Percentiles rank a stretch among this genome's conserved stretches.
These are phyloP conservation scores for Metschnikowia corniflorae DNA, from an alignment of 805 yeast genomes.

Conservation along the genomic window DNA sequence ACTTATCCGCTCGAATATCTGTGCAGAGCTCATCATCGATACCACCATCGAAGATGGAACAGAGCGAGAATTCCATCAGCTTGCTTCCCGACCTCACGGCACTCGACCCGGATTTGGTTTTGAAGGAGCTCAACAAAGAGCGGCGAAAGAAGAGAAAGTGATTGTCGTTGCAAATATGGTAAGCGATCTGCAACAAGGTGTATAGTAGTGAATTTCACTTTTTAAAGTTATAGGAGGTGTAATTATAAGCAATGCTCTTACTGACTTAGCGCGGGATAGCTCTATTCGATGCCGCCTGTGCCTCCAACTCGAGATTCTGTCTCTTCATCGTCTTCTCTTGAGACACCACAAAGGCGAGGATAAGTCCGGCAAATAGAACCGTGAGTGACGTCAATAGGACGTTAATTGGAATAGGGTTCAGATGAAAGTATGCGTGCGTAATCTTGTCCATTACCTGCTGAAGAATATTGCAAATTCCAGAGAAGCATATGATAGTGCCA, in stretches of 20 bases:
- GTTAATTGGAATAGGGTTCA: conserved; percentile 83
- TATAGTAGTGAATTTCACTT: too few relatives aligned
- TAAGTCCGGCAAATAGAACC: conserved; percentile 44
- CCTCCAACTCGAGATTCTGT: conserved; percentile 56
- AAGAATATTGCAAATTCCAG: conserved; percentile 75
- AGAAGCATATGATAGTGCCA: conserved; percentile 76
- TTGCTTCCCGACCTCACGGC: conserved; percentile 25
- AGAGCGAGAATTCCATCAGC: too few relatives aligned
- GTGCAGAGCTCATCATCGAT: too few relatives aligned
- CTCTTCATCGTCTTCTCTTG: conserved; percentile 44
- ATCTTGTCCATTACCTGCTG: conserved; percentile 66
- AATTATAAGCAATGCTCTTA: too few relatives aligned
- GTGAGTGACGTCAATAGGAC: conserved; percentile 51
- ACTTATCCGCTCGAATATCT: too few relatives aligned
- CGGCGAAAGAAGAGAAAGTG: conserved; percentile 13
- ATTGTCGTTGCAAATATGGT: too few relatives aligned
- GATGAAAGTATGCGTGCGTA: conserved; percentile 64
- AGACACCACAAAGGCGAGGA: conserved; percentile 43
- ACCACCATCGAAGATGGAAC: too few relatives aligned
- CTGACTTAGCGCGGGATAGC: conserved; percentile 38
- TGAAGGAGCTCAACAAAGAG: conserved; percentile 11
- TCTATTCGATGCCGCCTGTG: conserved; percentile 52
- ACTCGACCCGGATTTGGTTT: conserved; percentile 26
- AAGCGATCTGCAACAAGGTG: too few relatives aligned
- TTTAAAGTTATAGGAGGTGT: too few relatives aligned